Evolutionary conservation across 106 monocot genomes (phyloP), one percentile per base, ranked within the genome.

Genomic region (Dendrobium catenatum): DNA sequence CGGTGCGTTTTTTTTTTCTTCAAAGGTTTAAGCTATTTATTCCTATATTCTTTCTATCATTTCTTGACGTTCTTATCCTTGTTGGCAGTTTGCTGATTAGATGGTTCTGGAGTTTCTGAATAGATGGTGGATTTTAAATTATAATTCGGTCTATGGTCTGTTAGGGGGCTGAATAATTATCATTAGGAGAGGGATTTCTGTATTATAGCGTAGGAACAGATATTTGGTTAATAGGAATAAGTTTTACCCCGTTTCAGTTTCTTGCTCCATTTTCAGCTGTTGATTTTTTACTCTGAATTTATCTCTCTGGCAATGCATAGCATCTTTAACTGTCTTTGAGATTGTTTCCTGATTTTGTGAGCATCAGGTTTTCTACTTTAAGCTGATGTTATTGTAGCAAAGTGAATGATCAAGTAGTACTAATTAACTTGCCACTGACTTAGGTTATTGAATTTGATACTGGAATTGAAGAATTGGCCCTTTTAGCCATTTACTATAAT

Each of bases 1-100:
- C 51, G 66, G 82, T 79, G 68, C 40, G 78, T 68, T 18, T 31
- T 54, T 17, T 31, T 54, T 17, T 56, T 64, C 67, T 68, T 29
- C 6, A 46, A 51, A 2, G 51, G 51, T 51, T 51, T 51, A 51
- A 13, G 51, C 51, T 51, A 13, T 51, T 15, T 51, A 15, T 3
- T 51, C 10, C 15, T 51, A 13, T 51, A 13, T 51, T 51, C 13
- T 13, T 15, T 13, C 2, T 3, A 51, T 51, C 13, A 11, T 48
- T 51, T 51, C 15, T 51, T 15, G 51, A 15, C 10, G 10, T 51
- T 51, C 15, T 51, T 51, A 51, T 51, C 9, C 46, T 46, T 46
- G 46, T 46, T 46, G 46, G 6, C 8, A 46, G 46, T 46, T 46
- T 46, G 46, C 46, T 9, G 37, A 46, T 46, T 46, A 46, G 46